A percentile compares a stretch with the other conserved stretches of the same genome.
Conservation (phyloP, 345 rosid genomes). For the Hibiscus mutabilis region DNA sequence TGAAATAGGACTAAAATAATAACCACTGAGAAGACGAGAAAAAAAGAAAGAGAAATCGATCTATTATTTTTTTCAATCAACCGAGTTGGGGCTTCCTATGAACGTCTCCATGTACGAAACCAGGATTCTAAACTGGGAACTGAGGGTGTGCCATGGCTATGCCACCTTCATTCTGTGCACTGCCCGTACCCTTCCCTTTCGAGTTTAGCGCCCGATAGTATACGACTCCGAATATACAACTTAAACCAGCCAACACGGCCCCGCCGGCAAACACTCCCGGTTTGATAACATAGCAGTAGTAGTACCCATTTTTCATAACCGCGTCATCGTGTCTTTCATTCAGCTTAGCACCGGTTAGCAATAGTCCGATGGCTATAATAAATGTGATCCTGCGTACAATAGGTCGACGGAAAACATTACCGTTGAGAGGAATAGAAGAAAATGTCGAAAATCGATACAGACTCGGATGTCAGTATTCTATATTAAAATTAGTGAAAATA, state of each 20-base stretch:
- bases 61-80: slow-evolving; percentile 16
- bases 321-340: slow-evolving; percentile 51
- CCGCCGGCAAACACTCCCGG: slow-evolving; percentile 82
- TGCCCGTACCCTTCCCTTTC: slow-evolving; percentile 28
- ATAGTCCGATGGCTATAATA: slow-evolving; percentile 59
- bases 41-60: background rate
- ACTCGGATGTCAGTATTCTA: too few species aligned
- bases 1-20: background rate
- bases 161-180: slow-evolving; percentile 30
- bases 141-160: slow-evolving; percentile 80
- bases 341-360: slow-evolving; percentile 82
- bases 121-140: slow-evolving; percentile 40
- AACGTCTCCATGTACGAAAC: slow-evolving; percentile 29
- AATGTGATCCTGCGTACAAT: slow-evolving; percentile 64
- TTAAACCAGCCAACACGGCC: slow-evolving; percentile 49
- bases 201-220: slow-evolving; percentile 47
- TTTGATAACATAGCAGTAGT: slow-evolving; percentile 69
- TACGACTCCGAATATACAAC: slow-evolving; percentile 54
- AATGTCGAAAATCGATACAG: too few species aligned
- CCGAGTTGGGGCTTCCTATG: slow-evolving; percentile 65
- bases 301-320: slow-evolving; percentile 33
- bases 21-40: background rate
- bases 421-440: too few species aligned
- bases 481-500: too few species aligned
- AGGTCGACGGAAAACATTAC: background rate